Evolutionary conservation across 2,329 filamentous ascomycete genomes (phyloP).

Genomic region (Cladosporium sp.): DNA sequence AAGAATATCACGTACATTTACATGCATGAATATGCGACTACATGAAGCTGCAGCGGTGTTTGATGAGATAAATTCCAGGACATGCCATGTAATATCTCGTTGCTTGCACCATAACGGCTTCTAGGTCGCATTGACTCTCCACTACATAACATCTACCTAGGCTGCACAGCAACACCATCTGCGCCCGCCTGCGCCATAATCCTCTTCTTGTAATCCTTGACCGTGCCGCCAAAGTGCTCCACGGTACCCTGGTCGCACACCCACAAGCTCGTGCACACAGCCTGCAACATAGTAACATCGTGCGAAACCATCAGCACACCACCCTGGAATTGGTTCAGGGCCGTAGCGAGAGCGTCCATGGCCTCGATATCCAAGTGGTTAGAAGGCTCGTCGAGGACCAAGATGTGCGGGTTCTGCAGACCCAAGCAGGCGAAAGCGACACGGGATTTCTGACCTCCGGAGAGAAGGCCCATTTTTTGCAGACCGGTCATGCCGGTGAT

Average conservation of each 20-base stretch:
- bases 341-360: constrained; percentile 90
- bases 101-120: too few species aligned
- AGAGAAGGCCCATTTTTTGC: constrained; percentile 91
- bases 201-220: constrained; percentile 96
- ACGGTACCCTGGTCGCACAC: constrained; percentile 93
- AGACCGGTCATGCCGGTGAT: constrained; percentile 92
- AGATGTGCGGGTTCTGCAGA: constrained; percentile 89
- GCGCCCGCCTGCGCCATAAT: constrained; percentile 87
- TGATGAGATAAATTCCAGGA: too few species aligned
- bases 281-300: constrained; percentile 98
- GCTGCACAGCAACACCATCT: constrained; percentile 67
- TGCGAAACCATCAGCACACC: constrained; percentile 98
- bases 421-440: constrained; percentile 97
- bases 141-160: constrained; percentile 19
- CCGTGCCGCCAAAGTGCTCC: constrained; percentile 92
- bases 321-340: constrained; percentile 82
- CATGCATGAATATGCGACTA: too few species aligned
- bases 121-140: background rate
- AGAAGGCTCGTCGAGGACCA: constrained; percentile 96
- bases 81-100: background rate
- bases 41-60: too few species aligned
- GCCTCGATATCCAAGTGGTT: constrained; percentile 99
- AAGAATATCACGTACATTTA: too few species aligned
- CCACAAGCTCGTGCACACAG: constrained; percentile 92
- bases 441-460: constrained; percentile 96